phyloP scores from a whole-genome alignment of 1,139 yeast species.

The Suhomyces yuchorum region DNA sequence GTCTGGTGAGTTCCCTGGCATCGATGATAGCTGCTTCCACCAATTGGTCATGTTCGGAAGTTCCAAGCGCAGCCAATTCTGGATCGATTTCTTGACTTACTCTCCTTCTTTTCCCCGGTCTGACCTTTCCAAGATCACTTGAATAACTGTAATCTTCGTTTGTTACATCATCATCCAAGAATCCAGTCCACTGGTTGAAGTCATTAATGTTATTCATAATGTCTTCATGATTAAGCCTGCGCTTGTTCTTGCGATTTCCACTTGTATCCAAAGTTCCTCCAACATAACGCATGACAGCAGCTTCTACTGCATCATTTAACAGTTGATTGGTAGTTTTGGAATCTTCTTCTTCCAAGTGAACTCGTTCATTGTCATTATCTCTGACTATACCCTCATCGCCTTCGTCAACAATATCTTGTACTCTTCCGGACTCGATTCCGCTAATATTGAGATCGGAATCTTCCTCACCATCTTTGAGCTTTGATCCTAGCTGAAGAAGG shows the following conservation, averaged over 20 bases:
- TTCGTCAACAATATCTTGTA: constrained; percentile 12
- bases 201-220: constrained; percentile 21
- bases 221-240: constrained; percentile 19
- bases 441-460: constrained; percentile 10
- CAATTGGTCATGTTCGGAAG: constrained; percentile 57
- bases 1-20: constrained; percentile 63
- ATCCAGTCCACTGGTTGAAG: constrained; percentile 57
- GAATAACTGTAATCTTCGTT: constrained; percentile 18
- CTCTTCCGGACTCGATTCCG: constrained; percentile 10
- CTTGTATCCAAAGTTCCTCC: constrained; percentile 53
- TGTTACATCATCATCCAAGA: constrained; percentile 42
- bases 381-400: constrained; percentile 14
- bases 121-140: constrained; percentile 7
- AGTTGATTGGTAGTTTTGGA: constrained; percentile 40
- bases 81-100: constrained; percentile 55
- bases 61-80: constrained; percentile 48
- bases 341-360: constrained; percentile 25
- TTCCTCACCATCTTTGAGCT: constrained; percentile 27
- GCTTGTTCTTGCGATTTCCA: constrained; percentile 11
- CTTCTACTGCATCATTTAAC: constrained; percentile 60
- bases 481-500: constrained; percentile 43
- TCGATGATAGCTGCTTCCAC: constrained; percentile 70
- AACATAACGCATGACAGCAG: constrained; percentile 74
- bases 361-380: constrained; percentile 13
- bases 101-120: constrained; percentile 11